Evolutionary conservation across 192 early-diverging fungal species (phyloP).

Genomic region (Entomortierella chlamydospora): DNA sequence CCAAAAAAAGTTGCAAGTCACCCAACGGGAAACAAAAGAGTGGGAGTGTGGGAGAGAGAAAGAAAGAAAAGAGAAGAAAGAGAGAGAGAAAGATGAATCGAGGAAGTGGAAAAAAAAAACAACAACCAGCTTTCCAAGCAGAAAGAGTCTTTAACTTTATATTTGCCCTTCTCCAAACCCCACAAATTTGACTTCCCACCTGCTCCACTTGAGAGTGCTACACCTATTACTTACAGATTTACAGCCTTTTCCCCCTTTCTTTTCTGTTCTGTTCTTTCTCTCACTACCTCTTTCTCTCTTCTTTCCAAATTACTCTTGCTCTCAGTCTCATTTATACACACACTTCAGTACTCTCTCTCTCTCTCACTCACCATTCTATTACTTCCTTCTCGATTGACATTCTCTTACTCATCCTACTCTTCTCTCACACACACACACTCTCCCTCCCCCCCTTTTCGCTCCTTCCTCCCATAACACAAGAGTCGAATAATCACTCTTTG

Average conservation of each 20-base stretch:
- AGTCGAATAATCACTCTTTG: not conserved
- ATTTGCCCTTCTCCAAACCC: conserved; percentile 18
- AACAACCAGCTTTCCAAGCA: too few relatives aligned
- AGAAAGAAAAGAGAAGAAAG: not conserved
- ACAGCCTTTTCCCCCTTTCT: not conserved
- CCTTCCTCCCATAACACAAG: not conserved
- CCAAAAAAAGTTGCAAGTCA: not conserved
- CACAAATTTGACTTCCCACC: conserved; percentile 19
- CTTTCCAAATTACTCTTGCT: not conserved
- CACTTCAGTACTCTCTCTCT: not conserved
- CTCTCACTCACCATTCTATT: not conserved
- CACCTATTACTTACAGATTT: not conserved
- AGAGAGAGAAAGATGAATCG: not conserved
- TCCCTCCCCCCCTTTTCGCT: not conserved
- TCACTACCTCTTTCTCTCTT: not conserved
- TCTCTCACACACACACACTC: conserved; percentile 2
- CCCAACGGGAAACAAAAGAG: not conserved
- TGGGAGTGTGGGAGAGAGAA: not conserved
- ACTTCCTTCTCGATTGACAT: not conserved
- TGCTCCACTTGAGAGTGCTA: not conserved
- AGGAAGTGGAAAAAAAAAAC: not conserved
- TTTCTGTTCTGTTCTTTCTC: not conserved
- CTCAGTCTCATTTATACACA: not conserved
- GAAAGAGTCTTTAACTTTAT: conserved; percentile 10
- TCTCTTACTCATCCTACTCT: not conserved